These are phyloP conservation scores for Cystofilobasidium capitatum DNA, from an alignment of 768 basidiomycete species.

Conservation along the genomic window DNA sequence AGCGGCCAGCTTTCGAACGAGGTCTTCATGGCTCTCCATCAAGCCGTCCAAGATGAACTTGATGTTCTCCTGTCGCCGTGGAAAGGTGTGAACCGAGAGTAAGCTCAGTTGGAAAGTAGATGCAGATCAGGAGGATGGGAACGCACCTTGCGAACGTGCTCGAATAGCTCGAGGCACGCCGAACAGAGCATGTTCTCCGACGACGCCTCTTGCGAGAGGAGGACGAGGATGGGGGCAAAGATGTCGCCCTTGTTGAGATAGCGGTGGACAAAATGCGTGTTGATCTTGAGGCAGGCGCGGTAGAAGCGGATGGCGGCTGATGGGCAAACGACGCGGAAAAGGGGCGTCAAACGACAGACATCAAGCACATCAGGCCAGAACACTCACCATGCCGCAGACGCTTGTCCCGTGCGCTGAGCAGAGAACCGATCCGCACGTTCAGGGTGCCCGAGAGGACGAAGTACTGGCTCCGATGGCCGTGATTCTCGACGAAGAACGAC, in stretches of 20 bases:
- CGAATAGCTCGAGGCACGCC: constrained; percentile 92
- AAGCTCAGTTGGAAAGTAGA: neutral
- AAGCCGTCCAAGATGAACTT: constrained; percentile 74
- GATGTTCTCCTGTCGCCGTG: constrained; percentile 60
- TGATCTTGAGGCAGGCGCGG: constrained; percentile 69
- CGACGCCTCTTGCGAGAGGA: constrained; percentile 53
- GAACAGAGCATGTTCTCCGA: constrained; percentile 88
- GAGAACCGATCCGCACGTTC: constrained; percentile 58
- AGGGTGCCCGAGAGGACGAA: constrained; percentile 75
- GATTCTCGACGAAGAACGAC: constrained; percentile 76
- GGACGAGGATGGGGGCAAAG: constrained; percentile 68
- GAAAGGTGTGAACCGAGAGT: neutral
- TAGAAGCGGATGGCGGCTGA: constrained; percentile 87
- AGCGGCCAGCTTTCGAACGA: constrained; percentile 56
- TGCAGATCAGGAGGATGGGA: too few relatives aligned
- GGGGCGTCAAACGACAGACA: neutral
- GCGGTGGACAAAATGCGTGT: constrained; percentile 52
- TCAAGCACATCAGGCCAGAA: neutral
- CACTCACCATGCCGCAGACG: constrained; percentile 78
- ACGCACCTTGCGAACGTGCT: constrained; percentile 73
- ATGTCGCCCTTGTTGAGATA: constrained; percentile 78
- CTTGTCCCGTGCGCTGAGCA: constrained; percentile 77
- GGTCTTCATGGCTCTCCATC: constrained; percentile 63
- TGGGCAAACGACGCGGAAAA: neutral
- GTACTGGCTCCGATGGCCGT: constrained; percentile 84